Base-by-base conservation (phyloP, 2,329 filamentous ascomycete genomes). In the Clathrospora elynae region DNA sequence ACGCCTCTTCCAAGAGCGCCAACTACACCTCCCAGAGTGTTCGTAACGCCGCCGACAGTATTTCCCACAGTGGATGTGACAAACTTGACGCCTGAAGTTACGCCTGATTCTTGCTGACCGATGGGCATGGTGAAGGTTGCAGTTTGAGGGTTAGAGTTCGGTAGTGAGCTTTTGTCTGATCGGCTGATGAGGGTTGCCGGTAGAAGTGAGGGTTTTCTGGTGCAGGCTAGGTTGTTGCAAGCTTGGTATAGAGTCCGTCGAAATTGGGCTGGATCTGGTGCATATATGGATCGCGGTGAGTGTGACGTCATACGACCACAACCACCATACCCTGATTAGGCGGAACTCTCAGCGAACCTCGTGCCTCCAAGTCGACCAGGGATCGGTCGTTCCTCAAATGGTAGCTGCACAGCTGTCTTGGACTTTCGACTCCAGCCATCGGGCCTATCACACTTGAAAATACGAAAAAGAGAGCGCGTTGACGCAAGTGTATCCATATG, bases 31-130 rank as follows among this genome's bases (percentile, higher is more conserved):
- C 79, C 78, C 2, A 77, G 70, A 2, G 78, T 81, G 46, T 76
- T 75, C 5, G 76, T 73, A 12, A 80, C 64, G 23, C 79, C 79
- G n/a, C 78, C 78, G 26, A 68, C 73, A 1, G 75, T 75, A 59
- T 82, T 82, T 35, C 79, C 79, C 17, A 80, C 63, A 1, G 78
- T 79, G 1, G 75, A 78, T 4, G 78, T 81, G 35, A 79, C 77
- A 53, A 78, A 78, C 52, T 78, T 79, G 40, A 78, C 73, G 42
- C 77, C 76, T 35, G 75, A 76, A 1, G 76, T 77, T 35, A 74
- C 71, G 50, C 76, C 76, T 30, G 64, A 69, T 57, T 73, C 65
- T 58, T 69, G 54, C 55, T 70, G 64, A 19, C 61, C 62, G 51
- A 69, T 52, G 26, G 68, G 61, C 66, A 69, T 70, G 19, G 28